Evolutionary conservation across 176 grass and related monocot genomes (phyloP).

Genomic region (Oryza punctata): DNA sequence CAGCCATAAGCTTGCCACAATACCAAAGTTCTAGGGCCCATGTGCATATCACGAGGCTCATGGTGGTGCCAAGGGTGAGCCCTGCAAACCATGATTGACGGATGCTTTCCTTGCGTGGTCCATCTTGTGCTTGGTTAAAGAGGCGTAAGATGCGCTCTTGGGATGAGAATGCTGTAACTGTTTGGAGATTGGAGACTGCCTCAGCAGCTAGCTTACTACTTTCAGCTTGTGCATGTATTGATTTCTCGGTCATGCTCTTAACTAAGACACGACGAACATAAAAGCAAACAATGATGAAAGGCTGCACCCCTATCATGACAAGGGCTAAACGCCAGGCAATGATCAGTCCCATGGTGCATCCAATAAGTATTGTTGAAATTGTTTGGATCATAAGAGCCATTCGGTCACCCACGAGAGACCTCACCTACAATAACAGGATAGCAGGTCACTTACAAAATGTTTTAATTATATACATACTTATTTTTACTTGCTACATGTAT

Average conservation of each 20-base stretch:
- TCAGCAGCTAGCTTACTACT: slow-evolving; percentile 90
- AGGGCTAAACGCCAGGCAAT: slow-evolving; percentile 85
- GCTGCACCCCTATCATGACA: slow-evolving; percentile 90
- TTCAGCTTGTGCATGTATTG: slow-evolving; percentile 73
- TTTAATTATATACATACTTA: background rate
- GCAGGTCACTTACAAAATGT: slow-evolving; percentile 18
- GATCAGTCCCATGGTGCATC: slow-evolving; percentile 88
- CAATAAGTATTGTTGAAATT: slow-evolving; percentile 71
- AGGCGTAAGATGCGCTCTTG: slow-evolving; percentile 77
- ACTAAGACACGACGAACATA: slow-evolving; percentile 84
- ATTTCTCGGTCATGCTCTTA: slow-evolving; percentile 76
- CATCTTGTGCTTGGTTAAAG: slow-evolving; percentile 70
- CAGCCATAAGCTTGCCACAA: slow-evolving; percentile 69
- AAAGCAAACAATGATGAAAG: slow-evolving; percentile 84
- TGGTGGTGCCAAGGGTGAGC: slow-evolving; percentile 72
- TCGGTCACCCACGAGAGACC: slow-evolving; percentile 86
- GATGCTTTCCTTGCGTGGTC: slow-evolving; percentile 72
- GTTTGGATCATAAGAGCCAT: slow-evolving; percentile 88
- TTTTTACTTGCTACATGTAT: no score
- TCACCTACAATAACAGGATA: slow-evolving; percentile 52
- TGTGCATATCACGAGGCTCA: slow-evolving; percentile 76
- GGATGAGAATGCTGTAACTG: slow-evolving; percentile 91
- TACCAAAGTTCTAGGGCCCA: slow-evolving; percentile 98
- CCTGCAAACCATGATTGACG: slow-evolving; percentile 89
- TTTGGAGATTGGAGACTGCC: slow-evolving; percentile 87